phyloP scores from a whole-genome alignment of 2,329 filamentous ascomycete species.

The Verticillium dahliae region DNA sequence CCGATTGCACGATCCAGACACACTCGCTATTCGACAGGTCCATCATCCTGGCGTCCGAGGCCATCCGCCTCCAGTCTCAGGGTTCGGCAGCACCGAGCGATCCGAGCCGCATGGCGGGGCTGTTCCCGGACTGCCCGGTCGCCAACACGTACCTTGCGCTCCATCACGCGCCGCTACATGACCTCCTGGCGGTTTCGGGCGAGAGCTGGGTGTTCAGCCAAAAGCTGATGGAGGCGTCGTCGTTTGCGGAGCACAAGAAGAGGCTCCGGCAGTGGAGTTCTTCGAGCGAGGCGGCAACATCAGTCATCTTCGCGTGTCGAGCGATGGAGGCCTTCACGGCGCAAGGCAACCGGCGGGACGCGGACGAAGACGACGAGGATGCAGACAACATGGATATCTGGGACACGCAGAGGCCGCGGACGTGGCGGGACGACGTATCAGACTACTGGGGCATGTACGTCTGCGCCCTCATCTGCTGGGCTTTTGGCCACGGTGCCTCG shows the following conservation, averaged over 20 bases:
- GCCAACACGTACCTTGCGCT: constrained; percentile 51
- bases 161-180: constrained; percentile 51
- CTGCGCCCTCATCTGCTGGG: constrained; percentile 54
- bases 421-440: constrained; percentile 31
- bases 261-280: constrained; percentile 39
- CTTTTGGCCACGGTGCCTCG: constrained; percentile 33
- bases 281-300: constrained; percentile 36
- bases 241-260: constrained; percentile 39
- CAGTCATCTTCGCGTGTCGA: constrained; percentile 43
- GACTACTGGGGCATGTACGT: constrained; percentile 52
- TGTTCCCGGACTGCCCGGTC: constrained; percentile 38
- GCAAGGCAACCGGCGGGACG: constrained; percentile 7
- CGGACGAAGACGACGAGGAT: constrained; percentile 4
- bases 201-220: constrained; percentile 52
- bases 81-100: constrained; percentile 8
- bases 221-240: constrained; percentile 37
- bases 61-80: constrained; percentile 29
- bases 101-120: constrained; percentile 21
- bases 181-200: constrained; percentile 50
- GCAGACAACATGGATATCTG: constrained; percentile 4
- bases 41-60: constrained; percentile 31
- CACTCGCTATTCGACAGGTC: constrained; percentile 31
- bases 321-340: constrained; percentile 36
- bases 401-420: constrained; percentile 6
- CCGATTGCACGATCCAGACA: constrained; percentile 24